Base-by-base conservation (phyloP, 352 stramenopile species). In the Halophytophthora batemanensis region DNA sequence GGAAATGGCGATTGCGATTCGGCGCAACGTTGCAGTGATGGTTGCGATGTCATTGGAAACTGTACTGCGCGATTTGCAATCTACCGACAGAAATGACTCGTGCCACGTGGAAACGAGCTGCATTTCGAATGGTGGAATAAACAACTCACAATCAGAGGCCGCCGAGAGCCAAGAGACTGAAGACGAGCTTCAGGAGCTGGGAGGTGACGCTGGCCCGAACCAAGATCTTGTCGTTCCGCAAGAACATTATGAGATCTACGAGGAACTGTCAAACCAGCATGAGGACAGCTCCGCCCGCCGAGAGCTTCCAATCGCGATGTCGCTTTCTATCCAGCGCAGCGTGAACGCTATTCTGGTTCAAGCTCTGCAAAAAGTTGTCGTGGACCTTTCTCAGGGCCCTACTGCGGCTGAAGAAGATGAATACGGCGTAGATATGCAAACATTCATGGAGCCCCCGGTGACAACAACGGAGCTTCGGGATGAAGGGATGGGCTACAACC, bases 301-400 rank as follows among this genome's bases (percentile, higher is more conserved):
- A 29, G 45, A 57, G 1, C 43, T 70, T 23, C 45, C 60, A 1
- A 52, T 68, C 21, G 47, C 37, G 18, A 64, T 68, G 39, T 56
- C 52, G 17, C 59, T 71, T 58, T 70, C 61, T n/a, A 63, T 74
- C 21, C 49, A 53, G 35, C 57, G 45, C 12, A 68, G 55, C 40
- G 64, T 70, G 38, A 70, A 74, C 35, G 56, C 37, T 36, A 59
- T 74, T 45, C 48, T 74, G 23, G 45, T 61, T 31, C 35, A 61
- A 25, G 61, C 61, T 18, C 23, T 74, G 7, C 48, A 65, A 42
- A 64, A 67, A 17, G 56, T 74, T 0, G 53, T 70, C 3, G 22
- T 38, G 19, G 52, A 74, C 10, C 37, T 74, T 13, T 52, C 45
- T 12, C 17, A 38, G 45, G 25, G 47, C 25, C 50, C 46, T 22